Base-by-base conservation (phyloP, 1,284 basidiomycete genomes). In the Ceratobasidium sp. region DNA sequence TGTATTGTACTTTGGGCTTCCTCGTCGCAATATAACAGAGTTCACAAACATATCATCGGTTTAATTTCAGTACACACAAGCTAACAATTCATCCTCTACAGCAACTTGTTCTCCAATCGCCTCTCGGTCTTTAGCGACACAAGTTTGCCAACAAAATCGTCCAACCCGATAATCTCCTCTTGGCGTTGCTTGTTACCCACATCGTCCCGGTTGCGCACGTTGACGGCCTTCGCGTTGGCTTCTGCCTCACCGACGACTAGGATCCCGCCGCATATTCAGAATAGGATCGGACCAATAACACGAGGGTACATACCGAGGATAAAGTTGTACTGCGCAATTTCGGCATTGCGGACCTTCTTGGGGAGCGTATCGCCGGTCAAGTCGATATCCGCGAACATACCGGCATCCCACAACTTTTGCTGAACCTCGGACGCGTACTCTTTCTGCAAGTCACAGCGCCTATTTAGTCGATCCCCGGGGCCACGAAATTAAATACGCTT, bases 321-420 rank as follows among this genome's bases (percentile, higher is more conserved):
- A 78, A 98, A 98, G 82, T 98, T 99, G 83, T 97, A 97, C 77
- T 96, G 94, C 31, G 93, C 90, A 73, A 94, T 87, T 79, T 96
- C 93, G 32, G 90, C 93, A 76, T 94, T 96, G 32, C 93, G 85
- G 76, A 99, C 94, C 86, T 98, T 99, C 86, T 99, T 99, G 73
- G 88, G 90, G 32, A 99, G 85, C 1, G 97, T 99, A 78, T 98
- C 92, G 68, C 92, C 89, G 32, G 91, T 88, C 72, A 96, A 89
- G 79, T 99, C 97, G 15, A 93, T 94, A 75, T 99, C 97, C 42
- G 92, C 90, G 76, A 86, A 98, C 69, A 99, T 81, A 1, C 93
- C 94, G 6, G 86, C 80, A 65, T 85, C 83, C 73, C 83, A 84
- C 13, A 99, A 85, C 72, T 82, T 85, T 65, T 88, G 82, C 32